Evolutionary conservation across 2,329 filamentous ascomycete species (phyloP).

Genomic region (Aspergillus transmontanensis): DNA sequence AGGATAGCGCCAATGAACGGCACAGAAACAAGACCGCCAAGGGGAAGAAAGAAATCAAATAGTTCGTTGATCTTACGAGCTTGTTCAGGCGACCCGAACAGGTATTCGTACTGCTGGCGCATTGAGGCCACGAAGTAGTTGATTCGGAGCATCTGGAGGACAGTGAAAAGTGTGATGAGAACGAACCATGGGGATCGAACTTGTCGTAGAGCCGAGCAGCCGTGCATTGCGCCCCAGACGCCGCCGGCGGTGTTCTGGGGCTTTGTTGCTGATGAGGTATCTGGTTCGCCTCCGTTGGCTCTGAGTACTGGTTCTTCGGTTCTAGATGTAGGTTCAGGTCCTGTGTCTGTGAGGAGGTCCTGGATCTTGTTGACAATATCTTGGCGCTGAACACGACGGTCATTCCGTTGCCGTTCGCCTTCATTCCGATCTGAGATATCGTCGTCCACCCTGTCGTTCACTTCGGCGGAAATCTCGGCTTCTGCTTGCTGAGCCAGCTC

Average conservation of each 20-base stretch:
- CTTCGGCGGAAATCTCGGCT: slow-evolving; percentile 54
- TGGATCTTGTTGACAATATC: slow-evolving; percentile 71
- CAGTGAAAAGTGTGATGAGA: slow-evolving; percentile 80
- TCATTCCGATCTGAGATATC: slow-evolving; percentile 53
- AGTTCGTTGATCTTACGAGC: slow-evolving; percentile 76
- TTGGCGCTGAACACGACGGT: slow-evolving; percentile 63
- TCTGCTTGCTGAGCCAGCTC: slow-evolving; percentile 78
- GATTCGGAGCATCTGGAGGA: slow-evolving; percentile 76
- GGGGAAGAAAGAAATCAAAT: slow-evolving; percentile 82
- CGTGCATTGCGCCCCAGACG: slow-evolving; percentile 86
- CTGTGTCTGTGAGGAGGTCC: slow-evolving; percentile 63
- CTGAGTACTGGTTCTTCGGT: slow-evolving; percentile 8
- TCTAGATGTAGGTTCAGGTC: slow-evolving; percentile 7
- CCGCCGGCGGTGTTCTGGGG: slow-evolving; percentile 50
- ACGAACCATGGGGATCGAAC: slow-evolving; percentile 81
- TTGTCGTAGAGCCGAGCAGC: slow-evolving; percentile 69
- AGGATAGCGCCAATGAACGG: slow-evolving; percentile 83
- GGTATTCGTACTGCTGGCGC: slow-evolving; percentile 75
- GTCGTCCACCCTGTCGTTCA: slow-evolving; percentile 58
- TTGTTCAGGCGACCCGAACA: slow-evolving; percentile 64
- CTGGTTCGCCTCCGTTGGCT: slow-evolving; percentile 7
- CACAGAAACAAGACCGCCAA: slow-evolving; percentile 81
- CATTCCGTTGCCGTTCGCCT: slow-evolving; percentile 51
- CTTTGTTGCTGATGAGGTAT: slow-evolving; percentile 31
- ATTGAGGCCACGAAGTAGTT: slow-evolving; percentile 93